Conservation (phyloP, 2,329 filamentous ascomycete genomes). For the Pestalotiopsis sp. region DNA sequence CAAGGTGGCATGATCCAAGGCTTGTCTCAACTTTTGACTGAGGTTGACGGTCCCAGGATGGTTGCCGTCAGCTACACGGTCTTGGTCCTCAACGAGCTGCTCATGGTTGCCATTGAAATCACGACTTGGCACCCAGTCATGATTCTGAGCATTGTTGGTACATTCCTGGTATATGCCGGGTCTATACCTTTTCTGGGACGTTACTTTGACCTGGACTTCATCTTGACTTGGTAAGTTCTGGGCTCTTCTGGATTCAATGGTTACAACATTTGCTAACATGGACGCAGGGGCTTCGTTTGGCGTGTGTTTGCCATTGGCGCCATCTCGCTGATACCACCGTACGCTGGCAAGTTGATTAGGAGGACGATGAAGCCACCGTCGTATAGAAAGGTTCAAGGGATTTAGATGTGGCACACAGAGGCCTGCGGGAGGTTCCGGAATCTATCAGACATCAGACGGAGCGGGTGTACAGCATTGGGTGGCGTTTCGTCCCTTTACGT, state of each 20-base stretch:
- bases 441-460: background rate
- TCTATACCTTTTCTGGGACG: slow-evolving; percentile 82
- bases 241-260: background rate
- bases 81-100: slow-evolving; percentile 88
- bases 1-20: slow-evolving; percentile 95
- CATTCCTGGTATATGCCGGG: slow-evolving; percentile 76
- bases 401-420: slow-evolving; percentile 38
- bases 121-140: slow-evolving; percentile 97
- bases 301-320: slow-evolving; percentile 78
- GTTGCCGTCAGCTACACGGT: slow-evolving; percentile 91
- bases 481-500: slow-evolving; percentile 2
- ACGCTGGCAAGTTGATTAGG: slow-evolving; percentile 81
- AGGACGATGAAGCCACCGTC: slow-evolving; percentile 87
- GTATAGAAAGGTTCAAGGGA: slow-evolving; percentile 87
- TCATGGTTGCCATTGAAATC: slow-evolving; percentile 96
- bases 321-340: slow-evolving; percentile 83
- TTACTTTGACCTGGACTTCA: slow-evolving; percentile 86
- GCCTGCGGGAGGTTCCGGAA: background rate
- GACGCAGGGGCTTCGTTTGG: slow-evolving; percentile 79
- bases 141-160: slow-evolving; percentile 82
- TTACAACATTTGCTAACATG: slow-evolving; percentile 18
- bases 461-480: background rate
- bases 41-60: slow-evolving; percentile 74
- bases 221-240: slow-evolving; percentile 66
- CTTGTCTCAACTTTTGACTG: slow-evolving; percentile 84